phyloP scores from a whole-genome alignment of 106 monocot species.

The Cymbidium sinense region DNA sequence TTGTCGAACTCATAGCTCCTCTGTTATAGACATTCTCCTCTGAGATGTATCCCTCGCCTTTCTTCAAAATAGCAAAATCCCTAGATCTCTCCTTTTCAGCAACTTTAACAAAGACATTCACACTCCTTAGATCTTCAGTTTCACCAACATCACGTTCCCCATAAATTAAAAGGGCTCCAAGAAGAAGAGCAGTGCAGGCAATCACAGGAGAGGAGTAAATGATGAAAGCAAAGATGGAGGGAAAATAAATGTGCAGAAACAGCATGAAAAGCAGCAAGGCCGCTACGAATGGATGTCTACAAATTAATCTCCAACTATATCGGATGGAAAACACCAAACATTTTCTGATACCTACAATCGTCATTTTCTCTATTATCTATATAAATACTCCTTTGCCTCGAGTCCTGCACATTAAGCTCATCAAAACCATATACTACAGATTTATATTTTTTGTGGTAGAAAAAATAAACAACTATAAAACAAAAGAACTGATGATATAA shows the following conservation, averaged over 20 bases:
- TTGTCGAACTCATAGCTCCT: background rate
- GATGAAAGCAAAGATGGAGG: conserved; percentile 49
- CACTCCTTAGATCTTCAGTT: conserved; percentile 24
- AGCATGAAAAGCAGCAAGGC: conserved; percentile 34
- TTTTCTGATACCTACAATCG: conserved; percentile 10
- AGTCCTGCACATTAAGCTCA: conserved; percentile 5
- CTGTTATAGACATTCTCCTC: background rate
- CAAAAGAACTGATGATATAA: background rate
- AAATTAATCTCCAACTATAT: conserved; percentile 17
- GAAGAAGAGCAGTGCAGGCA: conserved; percentile 59
- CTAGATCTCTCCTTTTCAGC: background rate
- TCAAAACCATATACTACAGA: background rate
- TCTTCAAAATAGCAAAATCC: background rate
- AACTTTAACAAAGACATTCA: conserved; percentile 5
- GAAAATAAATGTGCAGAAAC: conserved; percentile 42
- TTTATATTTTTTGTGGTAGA: background rate
- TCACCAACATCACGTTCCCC: conserved; percentile 51
- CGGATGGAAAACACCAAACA: conserved; percentile 14
- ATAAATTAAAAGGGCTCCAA: conserved; percentile 59
- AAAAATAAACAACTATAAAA: background rate
- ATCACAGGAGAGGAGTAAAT: conserved; percentile 47
- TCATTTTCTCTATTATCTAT: background rate
- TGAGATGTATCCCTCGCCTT: conserved; percentile 4
- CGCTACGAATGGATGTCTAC: conserved; percentile 46
- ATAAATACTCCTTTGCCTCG: conserved; percentile 1